Evolutionary conservation across 495 filamentous ascomycete species (phyloP).

Genomic region (Hypoxylon lenormandii): DNA sequence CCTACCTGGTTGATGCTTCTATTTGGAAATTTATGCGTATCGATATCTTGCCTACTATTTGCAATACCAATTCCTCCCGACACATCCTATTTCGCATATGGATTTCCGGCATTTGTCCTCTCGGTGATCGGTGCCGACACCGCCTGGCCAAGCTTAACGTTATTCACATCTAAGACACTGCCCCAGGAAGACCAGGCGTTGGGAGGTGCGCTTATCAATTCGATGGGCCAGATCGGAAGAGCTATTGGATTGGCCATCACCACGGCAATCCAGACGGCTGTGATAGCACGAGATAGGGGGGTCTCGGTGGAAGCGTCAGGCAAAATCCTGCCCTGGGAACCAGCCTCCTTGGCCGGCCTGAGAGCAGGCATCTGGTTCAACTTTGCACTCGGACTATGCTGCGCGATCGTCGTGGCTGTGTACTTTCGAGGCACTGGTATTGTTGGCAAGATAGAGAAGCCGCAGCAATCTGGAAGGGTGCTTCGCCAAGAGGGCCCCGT

Average conservation of each 20-base stretch:
- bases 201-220: conserved; percentile 71
- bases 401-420: conserved; percentile 54
- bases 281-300: conserved; percentile 59
- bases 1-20: conserved; percentile 66
- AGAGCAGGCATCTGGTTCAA: conserved; percentile 68
- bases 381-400: conserved; percentile 55
- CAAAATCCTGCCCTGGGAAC: conserved; percentile 53
- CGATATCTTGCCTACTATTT: conserved; percentile 66
- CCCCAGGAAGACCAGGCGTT: conserved; percentile 71
- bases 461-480: conserved; percentile 8
- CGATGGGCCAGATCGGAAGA: conserved; percentile 68
- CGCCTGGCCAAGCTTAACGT: conserved; percentile 67
- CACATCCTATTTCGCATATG: conserved; percentile 71
- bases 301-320: conserved; percentile 56
- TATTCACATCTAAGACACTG: conserved; percentile 69
- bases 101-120: conserved; percentile 68
- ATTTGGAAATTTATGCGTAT: conserved; percentile 63
- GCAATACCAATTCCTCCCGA: conserved; percentile 65
- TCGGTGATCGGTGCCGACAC: conserved; percentile 71
- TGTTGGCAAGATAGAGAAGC: conserved; percentile 55
- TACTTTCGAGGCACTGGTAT: conserved; percentile 61
- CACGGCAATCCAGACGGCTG: conserved; percentile 67
- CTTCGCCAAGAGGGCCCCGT: conserved; percentile 11
- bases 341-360: conserved; percentile 62
- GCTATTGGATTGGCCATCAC: conserved; percentile 69